phyloP scores from a whole-genome alignment of 2,329 filamentous ascomycete genomes.

The Pseudocercospora musae region DNA sequence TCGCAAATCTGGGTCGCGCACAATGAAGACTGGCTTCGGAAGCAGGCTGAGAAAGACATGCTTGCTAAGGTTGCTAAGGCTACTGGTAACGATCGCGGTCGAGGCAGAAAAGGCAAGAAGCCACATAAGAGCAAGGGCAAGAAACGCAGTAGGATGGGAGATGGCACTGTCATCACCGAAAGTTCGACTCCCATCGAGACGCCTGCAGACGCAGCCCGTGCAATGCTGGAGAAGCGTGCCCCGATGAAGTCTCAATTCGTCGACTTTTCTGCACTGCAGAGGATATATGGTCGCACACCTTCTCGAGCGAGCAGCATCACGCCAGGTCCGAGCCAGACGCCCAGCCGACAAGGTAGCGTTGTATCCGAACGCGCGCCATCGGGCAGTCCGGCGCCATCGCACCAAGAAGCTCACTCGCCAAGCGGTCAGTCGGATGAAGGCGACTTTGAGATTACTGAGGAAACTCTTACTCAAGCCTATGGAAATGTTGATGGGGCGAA shows the following conservation, averaged over 20 bases:
- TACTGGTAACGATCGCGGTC: slow-evolving; percentile 36
- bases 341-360: slow-evolving; percentile 9
- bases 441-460: neutral
- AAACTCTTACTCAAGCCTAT: neutral
- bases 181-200: slow-evolving; percentile 42
- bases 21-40: slow-evolving; percentile 89
- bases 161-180: slow-evolving; percentile 41
- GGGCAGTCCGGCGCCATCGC: slow-evolving; percentile 9
- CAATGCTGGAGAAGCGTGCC: slow-evolving; percentile 47
- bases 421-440: slow-evolving; percentile 1
- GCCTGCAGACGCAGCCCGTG: slow-evolving; percentile 44
- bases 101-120: slow-evolving; percentile 29
- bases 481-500: neutral
- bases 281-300: slow-evolving; percentile 36
- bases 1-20: slow-evolving; percentile 92
- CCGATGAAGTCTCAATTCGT: slow-evolving; percentile 43
- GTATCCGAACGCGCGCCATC: neutral
- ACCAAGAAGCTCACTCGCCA: neutral
- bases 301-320: slow-evolving; percentile 18
- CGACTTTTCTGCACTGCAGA: slow-evolving; percentile 46
- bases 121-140: slow-evolving; percentile 44
- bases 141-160: slow-evolving; percentile 41
- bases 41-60: slow-evolving; percentile 79
- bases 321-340: slow-evolving; percentile 11
- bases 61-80: slow-evolving; percentile 63